Base-by-base conservation (phyloP, 2,329 filamentous ascomycete genomes). In the Erysiphe neolycopersici region DNA sequence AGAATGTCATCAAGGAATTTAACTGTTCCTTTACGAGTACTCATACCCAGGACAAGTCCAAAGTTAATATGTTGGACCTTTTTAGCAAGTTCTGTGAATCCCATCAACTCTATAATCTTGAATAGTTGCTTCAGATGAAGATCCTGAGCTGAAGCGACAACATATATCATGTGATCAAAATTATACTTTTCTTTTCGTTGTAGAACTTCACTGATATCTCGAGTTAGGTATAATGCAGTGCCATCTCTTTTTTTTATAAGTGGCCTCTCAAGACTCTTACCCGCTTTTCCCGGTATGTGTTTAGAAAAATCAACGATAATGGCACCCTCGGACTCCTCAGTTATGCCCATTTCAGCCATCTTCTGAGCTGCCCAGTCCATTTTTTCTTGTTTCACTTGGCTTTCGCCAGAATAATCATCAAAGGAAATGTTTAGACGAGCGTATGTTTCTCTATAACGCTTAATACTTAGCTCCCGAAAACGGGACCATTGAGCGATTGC, bases 151-250 rank as follows among this genome's bases (percentile, higher is more conserved):
- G 69, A 73, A 1, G 77, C 76, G 29, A 83, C 72, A 10, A 84
- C 78, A 53, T 83, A 84, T 48, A 83, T 76, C 76, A 84, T 80
- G 56, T 80, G 72, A 60, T 84, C 77, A 52, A 80, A 82, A 11
- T 72, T 57, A 60, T 73, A 72, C 53, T 68, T 67, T 18, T 74
- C 64, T 41, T 70, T 61, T 45, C 79, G 71, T 53, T 73, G 69
- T 43, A 83, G 60, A 26, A 81, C 68, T 54, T 83, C 77, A 51
- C 74, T 78, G 48, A 85, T 77, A 58, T 87, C 79, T 50, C 79
- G 72, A 42, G 80, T 81, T 40, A 85, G 66, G 56, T 87, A 85
- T 31, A 82, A 67, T 36, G 76, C 78, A 12, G 77, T 82, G 44
- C 79, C 79, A 49, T 80, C 75, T 50, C 70, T 72, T 62, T 81